phyloP scores from a whole-genome alignment of 352 stramenopile species.

The Phytophthora uliginosa region DNA sequence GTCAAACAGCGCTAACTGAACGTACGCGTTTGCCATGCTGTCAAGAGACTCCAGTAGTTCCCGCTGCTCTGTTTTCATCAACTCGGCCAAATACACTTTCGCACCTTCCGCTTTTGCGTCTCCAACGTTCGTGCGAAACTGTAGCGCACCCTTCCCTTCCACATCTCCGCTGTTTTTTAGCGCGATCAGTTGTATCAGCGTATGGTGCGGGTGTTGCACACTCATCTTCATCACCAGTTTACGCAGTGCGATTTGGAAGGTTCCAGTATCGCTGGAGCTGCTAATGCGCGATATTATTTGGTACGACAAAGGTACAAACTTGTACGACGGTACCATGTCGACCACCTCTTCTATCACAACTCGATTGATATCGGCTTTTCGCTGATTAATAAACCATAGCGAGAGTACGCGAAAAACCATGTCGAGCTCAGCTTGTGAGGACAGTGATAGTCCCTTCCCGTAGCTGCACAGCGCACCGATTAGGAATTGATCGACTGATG shows the following conservation, averaged over 20 bases:
- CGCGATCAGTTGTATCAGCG: conserved; percentile 96
- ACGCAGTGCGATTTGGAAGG: conserved; percentile 91
- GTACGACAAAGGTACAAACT: conserved; percentile 97
- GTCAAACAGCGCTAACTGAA: conserved; percentile 85
- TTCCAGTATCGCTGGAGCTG: conserved; percentile 29
- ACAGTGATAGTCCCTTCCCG: conserved; percentile 66
- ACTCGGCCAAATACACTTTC: conserved; percentile 66
- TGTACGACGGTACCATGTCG: conserved; percentile 93
- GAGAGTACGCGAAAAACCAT: conserved; percentile 95
- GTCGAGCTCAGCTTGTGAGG: conserved; percentile 81
- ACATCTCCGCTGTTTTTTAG: conserved; percentile 95
- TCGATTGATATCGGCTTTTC: conserved; percentile 76
- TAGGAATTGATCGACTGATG: conserved; percentile 90
- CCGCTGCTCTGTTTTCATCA: conserved; percentile 59
- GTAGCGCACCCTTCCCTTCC: conserved; percentile 78
- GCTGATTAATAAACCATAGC: conserved; percentile 96
- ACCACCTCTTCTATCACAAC: conserved; percentile 88
- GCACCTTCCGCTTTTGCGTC: conserved; percentile 79
- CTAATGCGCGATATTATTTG: conserved; percentile 98
- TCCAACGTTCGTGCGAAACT: conserved; percentile 88
- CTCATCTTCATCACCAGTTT: conserved; percentile 94
- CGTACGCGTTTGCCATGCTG: conserved; percentile 77
- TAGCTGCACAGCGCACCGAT: conserved; percentile 91
- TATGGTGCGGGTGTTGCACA: conserved; percentile 97
- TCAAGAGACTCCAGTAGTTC: conserved; percentile 84